These are phyloP conservation scores for Aspergillus panamensis DNA, from an alignment of 495 filamentous ascomycete genomes.

Conservation along the genomic window DNA sequence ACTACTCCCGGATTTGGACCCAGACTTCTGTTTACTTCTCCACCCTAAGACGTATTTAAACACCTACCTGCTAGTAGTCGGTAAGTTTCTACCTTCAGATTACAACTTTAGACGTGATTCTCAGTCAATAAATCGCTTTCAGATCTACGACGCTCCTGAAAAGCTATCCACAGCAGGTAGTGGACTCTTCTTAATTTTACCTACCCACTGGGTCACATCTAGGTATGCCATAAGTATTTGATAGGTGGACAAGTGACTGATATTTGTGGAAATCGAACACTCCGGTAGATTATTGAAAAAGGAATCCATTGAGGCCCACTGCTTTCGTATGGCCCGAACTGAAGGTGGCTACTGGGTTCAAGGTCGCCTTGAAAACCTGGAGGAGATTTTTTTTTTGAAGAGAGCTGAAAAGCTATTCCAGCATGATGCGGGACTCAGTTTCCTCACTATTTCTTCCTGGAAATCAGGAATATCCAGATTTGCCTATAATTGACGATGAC, in stretches of 20 bases:
- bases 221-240: neutral
- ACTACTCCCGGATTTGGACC: too few relatives aligned
- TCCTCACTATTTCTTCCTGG: slow-evolving; percentile 11
- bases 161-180: neutral
- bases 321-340: too few relatives aligned
- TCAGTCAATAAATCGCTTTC: too few relatives aligned
- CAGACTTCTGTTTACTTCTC: too few relatives aligned
- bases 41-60: too few relatives aligned
- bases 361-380: too few relatives aligned
- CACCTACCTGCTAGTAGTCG: too few relatives aligned
- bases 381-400: too few relatives aligned
- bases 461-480: slow-evolving; percentile 33
- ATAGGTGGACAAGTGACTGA: neutral
- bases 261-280: neutral
- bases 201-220: neutral
- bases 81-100: too few relatives aligned
- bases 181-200: neutral
- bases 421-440: slow-evolving; percentile 14
- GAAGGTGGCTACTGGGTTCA: too few relatives aligned
- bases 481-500: slow-evolving; percentile 60
- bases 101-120: too few relatives aligned
- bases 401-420: neutral
- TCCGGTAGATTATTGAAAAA: neutral
- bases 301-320: neutral
- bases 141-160: too few relatives aligned